These are phyloP conservation scores for Acarospora socialis DNA, from an alignment of 2,329 filamentous ascomycete species.

Conservation along the genomic window DNA sequence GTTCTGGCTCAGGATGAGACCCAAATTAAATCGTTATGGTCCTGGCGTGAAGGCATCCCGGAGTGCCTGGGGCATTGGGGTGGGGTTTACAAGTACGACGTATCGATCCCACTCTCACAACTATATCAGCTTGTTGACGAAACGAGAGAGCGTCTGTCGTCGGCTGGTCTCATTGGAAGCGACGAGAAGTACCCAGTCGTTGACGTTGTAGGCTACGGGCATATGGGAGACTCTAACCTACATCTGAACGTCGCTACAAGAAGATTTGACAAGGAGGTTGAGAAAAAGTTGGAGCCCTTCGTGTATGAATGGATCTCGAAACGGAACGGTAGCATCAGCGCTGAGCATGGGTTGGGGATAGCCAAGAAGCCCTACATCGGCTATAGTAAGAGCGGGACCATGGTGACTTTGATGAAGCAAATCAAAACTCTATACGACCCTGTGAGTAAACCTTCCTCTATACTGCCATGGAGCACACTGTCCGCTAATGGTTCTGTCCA, in stretches of 20 bases:
- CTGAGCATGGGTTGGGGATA: conserved; percentile 85
- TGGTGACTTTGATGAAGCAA: conserved; percentile 85
- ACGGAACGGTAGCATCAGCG: conserved; percentile 83
- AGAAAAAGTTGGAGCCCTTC: conserved; percentile 79
- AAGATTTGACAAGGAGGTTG: conserved; percentile 73
- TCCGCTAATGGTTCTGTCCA: conserved; percentile 16
- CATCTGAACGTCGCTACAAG: conserved; percentile 82
- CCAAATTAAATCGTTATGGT: conserved; percentile 73
- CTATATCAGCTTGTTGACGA: conserved; percentile 87
- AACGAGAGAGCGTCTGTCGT: conserved; percentile 54
- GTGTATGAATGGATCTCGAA: conserved; percentile 94
- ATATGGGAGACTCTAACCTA: conserved; percentile 95
- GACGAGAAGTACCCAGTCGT: conserved; percentile 65
- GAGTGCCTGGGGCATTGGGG: conserved; percentile 82
- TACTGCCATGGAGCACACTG: conserved; percentile 10
- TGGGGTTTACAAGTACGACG: conserved; percentile 95
- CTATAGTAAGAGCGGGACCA: conserved; percentile 78
- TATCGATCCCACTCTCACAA: conserved; percentile 79
- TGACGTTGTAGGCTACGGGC: conserved; percentile 87
- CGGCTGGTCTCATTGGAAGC: conserved; percentile 64
- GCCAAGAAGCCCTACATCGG: conserved; percentile 93
- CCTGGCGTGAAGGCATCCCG: conserved; percentile 83
- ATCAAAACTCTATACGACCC: conserved; percentile 91
- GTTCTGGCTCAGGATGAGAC: conserved; percentile 89
- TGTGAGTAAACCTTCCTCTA: conserved; percentile 43